These are phyloP conservation scores for Apiospora sp. DNA, from an alignment of 2,329 filamentous ascomycete genomes.

Conservation along the genomic window DNA sequence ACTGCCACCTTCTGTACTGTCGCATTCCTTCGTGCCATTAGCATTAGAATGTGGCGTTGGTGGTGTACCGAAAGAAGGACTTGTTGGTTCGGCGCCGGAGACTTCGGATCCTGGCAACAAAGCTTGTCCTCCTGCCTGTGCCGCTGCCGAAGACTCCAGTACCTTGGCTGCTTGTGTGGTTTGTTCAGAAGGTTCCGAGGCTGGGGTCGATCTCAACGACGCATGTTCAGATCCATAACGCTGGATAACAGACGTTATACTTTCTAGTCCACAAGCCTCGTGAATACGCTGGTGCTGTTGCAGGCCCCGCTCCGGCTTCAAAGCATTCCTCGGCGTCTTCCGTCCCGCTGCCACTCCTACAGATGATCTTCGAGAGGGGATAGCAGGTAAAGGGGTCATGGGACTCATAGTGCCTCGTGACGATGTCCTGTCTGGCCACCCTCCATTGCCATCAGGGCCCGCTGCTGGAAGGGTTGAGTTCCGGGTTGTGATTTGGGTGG, in stretches of 20 bases:
- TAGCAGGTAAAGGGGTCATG: not conserved
- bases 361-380: constrained; percentile 17
- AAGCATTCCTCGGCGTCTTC: not conserved
- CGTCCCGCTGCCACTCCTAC: not conserved
- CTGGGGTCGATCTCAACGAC: not conserved
- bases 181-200: constrained; percentile 16
- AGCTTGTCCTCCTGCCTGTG: not conserved
- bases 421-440: constrained; percentile 17
- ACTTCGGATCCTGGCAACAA: not conserved
- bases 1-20: not conserved
- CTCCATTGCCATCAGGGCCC: not conserved
- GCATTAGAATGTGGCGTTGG: not conserved
- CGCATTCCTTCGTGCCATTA: not conserved
- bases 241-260: not conserved
- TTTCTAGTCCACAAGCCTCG: not conserved
- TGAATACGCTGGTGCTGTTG: not conserved
- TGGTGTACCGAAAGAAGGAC: not conserved
- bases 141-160: not conserved
- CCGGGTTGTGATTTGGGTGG: constrained; percentile 5
- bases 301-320: not conserved
- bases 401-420: constrained; percentile 7
- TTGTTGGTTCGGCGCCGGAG: not conserved
- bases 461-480: constrained; percentile 4
- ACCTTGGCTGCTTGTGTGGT: not conserved
- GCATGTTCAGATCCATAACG: not conserved